phyloP scores from a whole-genome alignment of 2,329 filamentous ascomycete species.

The Monosporascus sp. region DNA sequence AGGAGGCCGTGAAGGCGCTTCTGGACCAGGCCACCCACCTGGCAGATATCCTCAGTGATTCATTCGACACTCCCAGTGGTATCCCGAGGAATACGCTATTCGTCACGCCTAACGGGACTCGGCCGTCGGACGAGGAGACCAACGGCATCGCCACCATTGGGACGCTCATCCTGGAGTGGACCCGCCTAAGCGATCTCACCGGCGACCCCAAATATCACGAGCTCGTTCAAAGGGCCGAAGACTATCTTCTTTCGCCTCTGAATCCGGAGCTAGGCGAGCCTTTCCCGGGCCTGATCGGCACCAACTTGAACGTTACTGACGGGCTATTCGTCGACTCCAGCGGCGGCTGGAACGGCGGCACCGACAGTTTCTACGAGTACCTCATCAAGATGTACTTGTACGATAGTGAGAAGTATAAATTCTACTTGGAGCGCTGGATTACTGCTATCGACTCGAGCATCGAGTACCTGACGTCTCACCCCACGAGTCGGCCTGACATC shows the following conservation, averaged over 20 bases:
- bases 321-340: slow-evolving; percentile 62
- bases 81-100: slow-evolving; percentile 67
- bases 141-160: slow-evolving; percentile 76
- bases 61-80: slow-evolving; percentile 72
- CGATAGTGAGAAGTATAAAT: slow-evolving; percentile 56
- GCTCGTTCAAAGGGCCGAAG: slow-evolving; percentile 63
- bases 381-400: slow-evolving; percentile 90
- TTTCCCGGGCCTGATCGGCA: slow-evolving; percentile 73
- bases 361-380: slow-evolving; percentile 84
- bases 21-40: slow-evolving; percentile 64
- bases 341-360: slow-evolving; percentile 74
- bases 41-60: slow-evolving; percentile 68
- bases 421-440: slow-evolving; percentile 72
- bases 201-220: slow-evolving; percentile 61
- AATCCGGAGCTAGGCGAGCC: slow-evolving; percentile 58
- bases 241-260: slow-evolving; percentile 63
- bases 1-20: slow-evolving; percentile 50
- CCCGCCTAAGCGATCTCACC: slow-evolving; percentile 69
- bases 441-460: slow-evolving; percentile 73
- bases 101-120: slow-evolving; percentile 46
- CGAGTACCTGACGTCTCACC: slow-evolving; percentile 63
- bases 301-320: slow-evolving; percentile 56
- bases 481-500: slow-evolving; percentile 60
- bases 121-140: slow-evolving; percentile 43
- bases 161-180: slow-evolving; percentile 81